phyloP scores from a whole-genome alignment of 179 eudicot genomes.

The Sideroxylon spinosum region DNA sequence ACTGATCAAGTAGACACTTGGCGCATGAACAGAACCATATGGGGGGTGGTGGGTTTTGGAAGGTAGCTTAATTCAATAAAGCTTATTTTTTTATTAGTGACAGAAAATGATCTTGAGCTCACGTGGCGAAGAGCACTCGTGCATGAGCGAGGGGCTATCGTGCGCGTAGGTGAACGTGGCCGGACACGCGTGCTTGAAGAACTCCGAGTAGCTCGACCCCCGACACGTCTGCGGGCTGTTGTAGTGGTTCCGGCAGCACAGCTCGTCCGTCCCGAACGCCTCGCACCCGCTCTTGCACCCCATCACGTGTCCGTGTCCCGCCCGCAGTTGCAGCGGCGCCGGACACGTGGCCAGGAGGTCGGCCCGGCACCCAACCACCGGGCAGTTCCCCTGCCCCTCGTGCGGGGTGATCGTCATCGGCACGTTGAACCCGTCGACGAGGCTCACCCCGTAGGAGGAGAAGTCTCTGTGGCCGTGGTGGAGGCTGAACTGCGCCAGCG shows the following conservation, averaged over 20 bases:
- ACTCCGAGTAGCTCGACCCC: conserved; percentile 54
- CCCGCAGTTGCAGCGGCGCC: conserved; percentile 27
- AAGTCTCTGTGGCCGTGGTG: conserved; percentile 47
- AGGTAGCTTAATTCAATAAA: no score
- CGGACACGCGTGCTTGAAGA: conserved; percentile 76
- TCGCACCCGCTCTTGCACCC: conserved; percentile 83
- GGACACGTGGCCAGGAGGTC: conserved; percentile 60
- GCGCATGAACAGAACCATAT: no score
- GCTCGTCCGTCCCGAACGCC: conserved; percentile 63
- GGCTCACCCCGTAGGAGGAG: conserved; percentile 61
- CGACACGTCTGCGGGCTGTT: conserved; percentile 56
- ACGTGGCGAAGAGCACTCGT: conserved; percentile 74
- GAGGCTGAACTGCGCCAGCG: conserved; percentile 70
- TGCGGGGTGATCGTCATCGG: conserved; percentile 70
- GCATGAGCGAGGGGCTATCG: conserved; percentile 74
- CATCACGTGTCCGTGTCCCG: conserved; percentile 34
- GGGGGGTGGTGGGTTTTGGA: no score
- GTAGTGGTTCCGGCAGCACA: conserved; percentile 65
- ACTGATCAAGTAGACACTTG: no score
- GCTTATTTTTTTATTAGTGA: conserved; percentile 39
- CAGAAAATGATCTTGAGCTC: conserved; percentile 97
- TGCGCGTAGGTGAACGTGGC: conserved; percentile 79
- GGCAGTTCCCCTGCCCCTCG: conserved; percentile 65
- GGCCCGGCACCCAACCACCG: conserved; percentile 61
- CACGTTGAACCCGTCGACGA: conserved; percentile 84